These are phyloP conservation scores for Dactylellina parvicollis DNA, from an alignment of 2,329 filamentous ascomycete genomes.

Conservation along the genomic window DNA sequence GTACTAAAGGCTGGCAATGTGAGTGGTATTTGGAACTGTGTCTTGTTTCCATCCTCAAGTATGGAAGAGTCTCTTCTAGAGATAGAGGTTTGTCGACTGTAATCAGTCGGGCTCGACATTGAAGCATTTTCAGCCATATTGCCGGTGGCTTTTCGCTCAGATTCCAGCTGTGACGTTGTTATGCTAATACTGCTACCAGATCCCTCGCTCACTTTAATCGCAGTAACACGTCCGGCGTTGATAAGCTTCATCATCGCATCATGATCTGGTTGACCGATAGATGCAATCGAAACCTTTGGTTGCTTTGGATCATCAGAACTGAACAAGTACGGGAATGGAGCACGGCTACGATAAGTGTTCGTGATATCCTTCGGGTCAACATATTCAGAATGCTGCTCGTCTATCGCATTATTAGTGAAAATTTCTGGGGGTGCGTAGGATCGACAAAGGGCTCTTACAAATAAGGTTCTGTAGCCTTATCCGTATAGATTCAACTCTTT, in stretches of 20 bases:
- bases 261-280: slow-evolving; percentile 34
- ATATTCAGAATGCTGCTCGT: slow-evolving; percentile 28
- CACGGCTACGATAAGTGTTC: slow-evolving; percentile 39
- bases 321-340: slow-evolving; percentile 32
- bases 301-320: slow-evolving; percentile 39
- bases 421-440: neutral
- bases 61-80: slow-evolving; percentile 6
- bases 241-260: slow-evolving; percentile 34
- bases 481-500: slow-evolving; percentile 37
- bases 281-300: slow-evolving; percentile 37
- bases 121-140: neutral
- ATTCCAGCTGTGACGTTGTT: neutral
- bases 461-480: slow-evolving; percentile 21
- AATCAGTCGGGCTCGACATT: neutral
- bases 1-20: slow-evolving; percentile 23
- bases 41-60: slow-evolving; percentile 3
- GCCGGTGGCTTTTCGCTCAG: neutral
- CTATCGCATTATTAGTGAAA: slow-evolving; percentile 13
- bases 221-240: slow-evolving; percentile 21
- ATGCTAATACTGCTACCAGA: neutral
- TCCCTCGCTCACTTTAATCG: slow-evolving; percentile 8
- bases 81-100: neutral
- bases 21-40: neutral
- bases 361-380: slow-evolving; percentile 41
- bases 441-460: slow-evolving; percentile 19